Evolutionary conservation across 2,329 filamentous ascomycete species (phyloP), one percentile per base, ranked within the genome.

Genomic region (Diaporthe citri): DNA sequence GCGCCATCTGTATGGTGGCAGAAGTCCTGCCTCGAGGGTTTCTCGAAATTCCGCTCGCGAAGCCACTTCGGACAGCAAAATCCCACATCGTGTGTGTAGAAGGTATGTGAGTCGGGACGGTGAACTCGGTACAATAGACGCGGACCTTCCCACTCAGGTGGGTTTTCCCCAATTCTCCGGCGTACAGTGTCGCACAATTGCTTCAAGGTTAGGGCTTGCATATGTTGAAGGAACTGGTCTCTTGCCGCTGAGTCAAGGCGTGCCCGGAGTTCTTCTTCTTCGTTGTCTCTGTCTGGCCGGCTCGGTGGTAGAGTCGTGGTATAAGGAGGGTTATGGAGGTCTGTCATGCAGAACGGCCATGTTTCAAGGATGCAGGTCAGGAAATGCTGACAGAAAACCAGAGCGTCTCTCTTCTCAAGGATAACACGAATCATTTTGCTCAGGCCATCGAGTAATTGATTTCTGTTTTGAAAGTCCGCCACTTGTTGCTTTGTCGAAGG

Each of bases 211-310:
- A 3, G 25, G 4, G 34, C 17, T 20, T 17, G 25, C 17, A 28
- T 28, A 8, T 17, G 0, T 4, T 31, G 0, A 20, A 20, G 1
- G 4, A 34, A 4, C 17, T 34, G 0, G 12, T 9, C 15, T 31
- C 28, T 17, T 3, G 0, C 0, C 3, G 2, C 28, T 1, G 28
- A 20, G 6, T 9, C 7, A 31, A 56, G 13, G 10, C 28, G 55
- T 20, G 15, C 28, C 3, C 6, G 2, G 3, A 56, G 28, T 1
- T 25, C 3, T 2, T 31, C 15, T 12, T 10, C 28, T 34, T 56
- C 55, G 25, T 22, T 1, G 3, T 34, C 15, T 3, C 15, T 34
- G 28, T 56, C 55, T 34, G 55, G 28, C 55, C 55, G 55, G 0
- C 43, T 48, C 6, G 17, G 43, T 31, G 28, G 55, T 22, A 31